phyloP scores from a whole-genome alignment of 2,329 filamentous ascomycete genomes.

The Hypocrella siamensis region DNA sequence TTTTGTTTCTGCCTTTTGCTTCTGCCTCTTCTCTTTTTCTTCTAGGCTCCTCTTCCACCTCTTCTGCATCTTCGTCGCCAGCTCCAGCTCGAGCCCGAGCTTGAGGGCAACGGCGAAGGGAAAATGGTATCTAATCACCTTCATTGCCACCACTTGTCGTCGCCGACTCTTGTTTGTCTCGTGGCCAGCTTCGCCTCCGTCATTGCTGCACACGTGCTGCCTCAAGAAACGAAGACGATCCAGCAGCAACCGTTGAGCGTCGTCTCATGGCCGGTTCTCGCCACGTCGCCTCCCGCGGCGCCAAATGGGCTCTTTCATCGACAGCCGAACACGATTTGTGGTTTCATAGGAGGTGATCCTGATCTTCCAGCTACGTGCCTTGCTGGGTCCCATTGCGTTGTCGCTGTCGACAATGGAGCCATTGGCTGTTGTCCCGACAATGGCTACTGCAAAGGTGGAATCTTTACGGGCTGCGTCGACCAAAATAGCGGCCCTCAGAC shows the following conservation, averaged over 20 bases:
- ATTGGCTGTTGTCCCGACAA: constrained; percentile 41
- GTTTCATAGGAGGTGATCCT: constrained; percentile 37
- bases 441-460: constrained; percentile 33
- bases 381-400: constrained; percentile 41
- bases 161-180: constrained; percentile 16
- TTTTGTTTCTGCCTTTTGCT: not conserved
- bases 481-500: constrained; percentile 30
- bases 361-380: constrained; percentile 39
- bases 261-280: constrained; percentile 17
- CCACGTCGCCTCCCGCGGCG: constrained; percentile 20
- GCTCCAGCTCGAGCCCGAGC: no score
- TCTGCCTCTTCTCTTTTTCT: not conserved
- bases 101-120: not conserved
- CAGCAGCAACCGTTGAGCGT: constrained; percentile 19
- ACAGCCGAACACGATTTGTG: constrained; percentile 39
- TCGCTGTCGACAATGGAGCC: constrained; percentile 31
- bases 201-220: constrained; percentile 22
- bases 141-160: not conserved
- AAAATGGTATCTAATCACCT: not conserved
- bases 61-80: no score
- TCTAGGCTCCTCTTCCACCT: not conserved
- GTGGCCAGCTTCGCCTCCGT: constrained; percentile 16
- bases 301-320: constrained; percentile 21
- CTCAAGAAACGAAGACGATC: constrained; percentile 22
- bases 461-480: constrained; percentile 44